These are phyloP conservation scores for Trametes versicolor DNA, from an alignment of 1,284 basidiomycete genomes.

Conservation along the genomic window DNA sequence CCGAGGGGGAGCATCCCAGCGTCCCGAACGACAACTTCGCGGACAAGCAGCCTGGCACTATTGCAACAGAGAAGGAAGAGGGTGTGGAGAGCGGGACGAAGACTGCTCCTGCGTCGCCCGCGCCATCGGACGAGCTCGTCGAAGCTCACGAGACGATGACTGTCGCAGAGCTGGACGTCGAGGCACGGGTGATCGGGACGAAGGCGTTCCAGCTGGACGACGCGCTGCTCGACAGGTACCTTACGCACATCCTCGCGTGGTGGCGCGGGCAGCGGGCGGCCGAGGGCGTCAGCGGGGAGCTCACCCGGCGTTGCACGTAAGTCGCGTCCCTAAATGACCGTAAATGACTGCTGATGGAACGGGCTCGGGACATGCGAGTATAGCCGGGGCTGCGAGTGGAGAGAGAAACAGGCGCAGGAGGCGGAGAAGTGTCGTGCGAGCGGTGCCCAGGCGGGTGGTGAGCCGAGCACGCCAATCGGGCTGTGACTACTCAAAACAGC, in stretches of 20 bases:
- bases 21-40: background rate
- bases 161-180: conserved; percentile 30
- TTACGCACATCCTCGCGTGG: conserved; percentile 70
- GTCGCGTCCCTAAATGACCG: conserved; percentile 42
- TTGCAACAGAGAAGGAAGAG: background rate
- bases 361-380: conserved; percentile 80
- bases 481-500: background rate
- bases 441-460: background rate
- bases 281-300: conserved; percentile 69
- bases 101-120: conserved; percentile 13
- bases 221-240: conserved; percentile 61
- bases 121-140: conserved; percentile 21
- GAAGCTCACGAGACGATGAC: conserved; percentile 28
- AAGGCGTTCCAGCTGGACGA: conserved; percentile 71
- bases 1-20: too few relatives aligned
- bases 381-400: conserved; percentile 83
- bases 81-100: conserved; percentile 9
- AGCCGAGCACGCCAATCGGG: background rate
- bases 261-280: conserved; percentile 81
- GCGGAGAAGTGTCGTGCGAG: conserved; percentile 18
- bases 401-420: conserved; percentile 71
- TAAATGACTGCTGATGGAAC: background rate
- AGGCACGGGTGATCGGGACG: conserved; percentile 68
- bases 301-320: conserved; percentile 75
- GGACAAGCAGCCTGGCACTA: background rate